Conservation (phyloP, 2,329 filamentous ascomycete species). For the Bipolaris bicolor region DNA sequence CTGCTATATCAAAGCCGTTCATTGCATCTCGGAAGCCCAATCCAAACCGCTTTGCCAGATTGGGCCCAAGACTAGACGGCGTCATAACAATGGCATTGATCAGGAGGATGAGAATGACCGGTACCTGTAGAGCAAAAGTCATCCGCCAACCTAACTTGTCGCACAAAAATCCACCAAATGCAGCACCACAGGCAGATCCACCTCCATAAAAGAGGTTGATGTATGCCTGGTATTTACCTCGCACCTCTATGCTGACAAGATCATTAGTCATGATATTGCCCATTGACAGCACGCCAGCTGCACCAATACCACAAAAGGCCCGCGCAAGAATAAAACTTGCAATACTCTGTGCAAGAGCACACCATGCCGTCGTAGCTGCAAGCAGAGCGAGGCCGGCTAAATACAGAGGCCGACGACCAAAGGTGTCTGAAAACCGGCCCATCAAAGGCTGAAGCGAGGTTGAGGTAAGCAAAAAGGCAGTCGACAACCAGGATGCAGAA, state of each 20-base stretch:
- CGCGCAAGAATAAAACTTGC: conserved; percentile 73
- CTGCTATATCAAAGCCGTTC: conserved; percentile 57
- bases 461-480: conserved; percentile 76
- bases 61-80: conserved; percentile 54
- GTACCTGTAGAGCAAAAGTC: conserved; percentile 65
- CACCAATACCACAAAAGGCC: conserved; percentile 74
- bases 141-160: conserved; percentile 75
- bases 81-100: conserved; percentile 53
- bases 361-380: conserved; percentile 69
- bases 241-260: conserved; percentile 72
- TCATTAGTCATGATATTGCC: conserved; percentile 74
- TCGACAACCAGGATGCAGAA: conserved; percentile 81
- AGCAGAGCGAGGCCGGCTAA: conserved; percentile 69
- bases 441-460: conserved; percentile 78
- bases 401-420: conserved; percentile 72
- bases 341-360: conserved; percentile 70
- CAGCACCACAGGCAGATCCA: conserved; percentile 63
- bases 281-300: conserved; percentile 72
- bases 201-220: conserved; percentile 68
- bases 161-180: conserved; percentile 72
- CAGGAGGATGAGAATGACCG: conserved; percentile 55
- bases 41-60: conserved; percentile 51
- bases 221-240: conserved; percentile 76
- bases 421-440: conserved; percentile 74
- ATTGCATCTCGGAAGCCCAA: conserved; percentile 52